These are phyloP conservation scores for Neofusicoccum umdonicola DNA, from an alignment of 2,329 filamentous ascomycete genomes.

Conservation along the genomic window DNA sequence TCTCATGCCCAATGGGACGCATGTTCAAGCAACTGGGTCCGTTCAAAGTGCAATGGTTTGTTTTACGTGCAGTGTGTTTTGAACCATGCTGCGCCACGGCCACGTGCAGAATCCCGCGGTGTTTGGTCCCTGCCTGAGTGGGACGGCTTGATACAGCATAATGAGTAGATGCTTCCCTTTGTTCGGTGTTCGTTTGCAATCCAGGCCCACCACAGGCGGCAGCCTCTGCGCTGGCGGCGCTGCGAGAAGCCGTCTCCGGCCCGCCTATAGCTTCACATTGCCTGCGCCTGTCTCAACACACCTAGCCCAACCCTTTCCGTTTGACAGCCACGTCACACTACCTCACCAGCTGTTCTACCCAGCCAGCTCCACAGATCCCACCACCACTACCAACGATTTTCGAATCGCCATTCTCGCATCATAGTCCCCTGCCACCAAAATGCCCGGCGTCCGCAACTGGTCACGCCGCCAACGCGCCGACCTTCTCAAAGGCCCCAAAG, in stretches of 20 bases:
- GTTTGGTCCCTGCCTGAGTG: too few species aligned
- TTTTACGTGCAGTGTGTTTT: too few species aligned
- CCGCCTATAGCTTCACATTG: neutral
- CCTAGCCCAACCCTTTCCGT: neutral
- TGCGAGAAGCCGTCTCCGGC: neutral
- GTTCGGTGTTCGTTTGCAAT: too few species aligned
- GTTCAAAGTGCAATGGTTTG: too few species aligned
- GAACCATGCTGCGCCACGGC: too few species aligned
- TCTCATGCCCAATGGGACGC: neutral
- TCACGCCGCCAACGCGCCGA: neutral
- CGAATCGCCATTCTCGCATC: neutral
- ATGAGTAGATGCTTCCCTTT: too few species aligned
- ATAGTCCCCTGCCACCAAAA: neutral
- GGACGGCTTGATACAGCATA: too few species aligned
- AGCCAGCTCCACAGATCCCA: too few species aligned
- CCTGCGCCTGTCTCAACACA: too few species aligned
- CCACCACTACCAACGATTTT: neutral
- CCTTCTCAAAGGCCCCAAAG: conserved; percentile 2
- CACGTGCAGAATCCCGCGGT: too few species aligned
- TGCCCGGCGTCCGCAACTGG: neutral
- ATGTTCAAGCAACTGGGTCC: neutral
- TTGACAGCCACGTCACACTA: too few species aligned
- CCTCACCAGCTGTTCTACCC: too few species aligned
- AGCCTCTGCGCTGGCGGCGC: neutral
- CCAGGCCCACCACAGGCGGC: neutral